Conservation (phyloP, 2,329 filamentous ascomycete species). For the Biscogniauxia marginata region DNA sequence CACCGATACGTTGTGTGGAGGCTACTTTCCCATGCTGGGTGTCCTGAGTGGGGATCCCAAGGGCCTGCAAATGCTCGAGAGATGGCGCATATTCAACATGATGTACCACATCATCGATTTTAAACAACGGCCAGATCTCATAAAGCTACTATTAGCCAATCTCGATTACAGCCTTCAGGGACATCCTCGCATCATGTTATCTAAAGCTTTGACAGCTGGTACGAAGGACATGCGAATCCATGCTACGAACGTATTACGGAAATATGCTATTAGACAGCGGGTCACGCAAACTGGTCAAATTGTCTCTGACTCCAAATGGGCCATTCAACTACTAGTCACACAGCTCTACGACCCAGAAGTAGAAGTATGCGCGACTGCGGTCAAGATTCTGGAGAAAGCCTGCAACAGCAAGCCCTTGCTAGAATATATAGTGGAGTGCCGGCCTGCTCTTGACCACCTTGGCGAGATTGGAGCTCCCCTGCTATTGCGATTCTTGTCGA, state of each 20-base stretch:
- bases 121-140: conserved; percentile 85
- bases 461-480: conserved; percentile 95
- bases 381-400: conserved; percentile 95
- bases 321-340: conserved; percentile 93
- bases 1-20: conserved; percentile 81
- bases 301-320: conserved; percentile 81
- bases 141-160: conserved; percentile 82
- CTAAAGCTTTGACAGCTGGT: conserved; percentile 88
- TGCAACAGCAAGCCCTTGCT: conserved; percentile 90
- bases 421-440: conserved; percentile 95
- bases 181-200: conserved; percentile 87
- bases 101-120: conserved; percentile 97
- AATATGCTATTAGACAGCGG: conserved; percentile 68
- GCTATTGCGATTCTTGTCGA: conserved; percentile 87
- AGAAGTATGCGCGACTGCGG: conserved; percentile 91
- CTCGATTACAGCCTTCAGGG: conserved; percentile 90
- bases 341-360: conserved; percentile 97
- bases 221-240: conserved; percentile 91
- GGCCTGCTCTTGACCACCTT: conserved; percentile 89
- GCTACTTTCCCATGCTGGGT: conserved; percentile 92
- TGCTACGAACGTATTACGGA: conserved; percentile 80
- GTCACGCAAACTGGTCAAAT: conserved; percentile 38
- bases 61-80: conserved; percentile 85
- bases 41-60: conserved; percentile 78
- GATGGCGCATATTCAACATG: conserved; percentile 99